Evolutionary conservation across 108 stramenopile genomes (phyloP).

Genomic region (Pseudonitzschia delicatissima): DNA sequence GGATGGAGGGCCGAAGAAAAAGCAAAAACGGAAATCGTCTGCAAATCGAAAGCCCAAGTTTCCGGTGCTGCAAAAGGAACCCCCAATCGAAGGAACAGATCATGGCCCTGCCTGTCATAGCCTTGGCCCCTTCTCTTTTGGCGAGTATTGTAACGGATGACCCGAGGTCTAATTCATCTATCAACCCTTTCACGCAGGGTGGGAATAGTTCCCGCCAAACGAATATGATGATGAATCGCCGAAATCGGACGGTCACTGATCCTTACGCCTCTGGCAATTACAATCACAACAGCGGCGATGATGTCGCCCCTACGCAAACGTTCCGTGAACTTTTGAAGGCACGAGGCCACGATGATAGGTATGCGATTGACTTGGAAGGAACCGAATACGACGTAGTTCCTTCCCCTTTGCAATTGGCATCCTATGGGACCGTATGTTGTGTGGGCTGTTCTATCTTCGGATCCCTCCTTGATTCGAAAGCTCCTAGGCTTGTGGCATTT

Average conservation of each 20-base stretch:
- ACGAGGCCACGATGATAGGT: not conserved
- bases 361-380: slow-evolving; percentile 28
- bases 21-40: not conserved
- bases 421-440: slow-evolving; percentile 79
- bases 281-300: not conserved
- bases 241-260: too few relatives aligned
- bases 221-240: too few relatives aligned
- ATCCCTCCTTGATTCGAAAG: slow-evolving; percentile 38
- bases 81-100: slow-evolving; percentile 7
- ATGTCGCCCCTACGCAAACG: not conserved
- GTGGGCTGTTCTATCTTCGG: slow-evolving; percentile 65
- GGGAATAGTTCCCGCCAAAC: not conserved
- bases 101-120: not conserved
- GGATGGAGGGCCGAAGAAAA: not conserved
- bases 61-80: not conserved
- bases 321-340: not conserved
- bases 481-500: slow-evolving; percentile 65
- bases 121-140: slow-evolving; percentile 1
- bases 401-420: slow-evolving; percentile 68
- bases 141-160: not conserved
- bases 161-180: not conserved
- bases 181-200: not conserved
- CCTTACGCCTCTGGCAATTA: too few relatives aligned
- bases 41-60: not conserved
- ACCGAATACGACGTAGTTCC: slow-evolving; percentile 71